Percentiles rank a stretch among this genome's conserved stretches.
phyloP scores from a whole-genome alignment of 2,329 filamentous ascomycete genomes.

The Shiraia bambusicola region DNA sequence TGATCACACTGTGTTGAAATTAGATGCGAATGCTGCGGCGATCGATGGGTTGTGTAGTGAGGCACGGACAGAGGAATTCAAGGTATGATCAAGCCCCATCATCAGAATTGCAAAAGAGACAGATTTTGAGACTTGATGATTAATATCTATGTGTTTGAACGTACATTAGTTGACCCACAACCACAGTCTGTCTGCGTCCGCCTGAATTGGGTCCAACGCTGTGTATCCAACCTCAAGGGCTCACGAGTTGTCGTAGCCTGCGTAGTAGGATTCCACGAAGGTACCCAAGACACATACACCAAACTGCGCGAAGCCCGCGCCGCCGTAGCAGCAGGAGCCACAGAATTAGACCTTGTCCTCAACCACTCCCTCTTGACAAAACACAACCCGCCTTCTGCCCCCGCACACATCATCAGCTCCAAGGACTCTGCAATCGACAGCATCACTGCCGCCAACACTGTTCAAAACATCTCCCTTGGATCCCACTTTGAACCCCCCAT shows the following conservation, averaged over 20 bases:
- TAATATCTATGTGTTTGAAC: not conserved
- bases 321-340: constrained; percentile 54
- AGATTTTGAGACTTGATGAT: not conserved
- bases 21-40: constrained; percentile 50
- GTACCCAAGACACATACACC: constrained; percentile 53
- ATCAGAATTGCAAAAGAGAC: not conserved
- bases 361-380: constrained; percentile 53
- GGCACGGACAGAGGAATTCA: constrained; percentile 52
- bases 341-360: constrained; percentile 61
- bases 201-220: constrained; percentile 53
- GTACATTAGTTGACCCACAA: constrained; percentile 6
- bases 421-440: constrained; percentile 37
- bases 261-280: constrained; percentile 63
- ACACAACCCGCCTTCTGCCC: constrained; percentile 22
- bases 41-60: constrained; percentile 59
- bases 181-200: constrained; percentile 59
- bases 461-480: constrained; percentile 17
- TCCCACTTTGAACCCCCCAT: constrained; percentile 23
- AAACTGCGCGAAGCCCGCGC: constrained; percentile 56
- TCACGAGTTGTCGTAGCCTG: constrained; percentile 56
- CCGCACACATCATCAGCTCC: constrained; percentile 9
- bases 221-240: constrained; percentile 51
- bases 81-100: constrained; percentile 33
- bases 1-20: constrained; percentile 54
- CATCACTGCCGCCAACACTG: constrained; percentile 38